Conservation (phyloP, 2,329 filamentous ascomycete species). For the Endothia cerciana region DNA sequence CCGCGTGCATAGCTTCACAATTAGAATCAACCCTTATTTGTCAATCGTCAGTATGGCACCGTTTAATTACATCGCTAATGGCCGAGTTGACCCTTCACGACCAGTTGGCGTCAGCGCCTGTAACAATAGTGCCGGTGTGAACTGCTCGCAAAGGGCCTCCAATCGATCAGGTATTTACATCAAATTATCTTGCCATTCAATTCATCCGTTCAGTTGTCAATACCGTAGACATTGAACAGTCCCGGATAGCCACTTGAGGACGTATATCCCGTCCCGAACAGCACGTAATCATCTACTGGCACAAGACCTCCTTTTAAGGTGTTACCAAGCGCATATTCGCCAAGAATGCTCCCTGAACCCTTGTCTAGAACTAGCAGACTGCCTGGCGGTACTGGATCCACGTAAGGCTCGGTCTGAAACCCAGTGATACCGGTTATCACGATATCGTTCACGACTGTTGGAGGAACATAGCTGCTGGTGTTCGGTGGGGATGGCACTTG, state of each 20-base stretch:
- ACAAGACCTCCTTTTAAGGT: neutral
- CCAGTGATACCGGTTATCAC: neutral
- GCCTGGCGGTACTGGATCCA: neutral
- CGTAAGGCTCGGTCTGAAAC: neutral
- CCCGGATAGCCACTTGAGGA: neutral
- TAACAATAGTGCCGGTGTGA: too few species aligned
- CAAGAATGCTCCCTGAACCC: neutral
- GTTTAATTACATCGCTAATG: too few species aligned
- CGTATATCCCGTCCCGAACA: neutral
- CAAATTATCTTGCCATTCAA: too few species aligned
- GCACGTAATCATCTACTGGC: neutral
- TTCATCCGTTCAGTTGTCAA: neutral
- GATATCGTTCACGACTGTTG: conserved; percentile 8
- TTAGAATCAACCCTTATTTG: too few species aligned
- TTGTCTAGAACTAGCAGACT: neutral
- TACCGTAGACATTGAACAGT: neutral
- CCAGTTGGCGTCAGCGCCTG: too few species aligned
- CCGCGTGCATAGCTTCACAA: too few species aligned
- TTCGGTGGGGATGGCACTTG: neutral
- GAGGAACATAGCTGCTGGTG: neutral
- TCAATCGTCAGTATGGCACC: too few species aligned
- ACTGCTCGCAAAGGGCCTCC: too few species aligned
- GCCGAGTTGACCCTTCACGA: too few species aligned
- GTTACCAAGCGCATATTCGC: neutral
- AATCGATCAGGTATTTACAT: too few species aligned